Base-by-base conservation (phyloP, 2,329 filamentous ascomycete genomes). In the Coniochaeta prunicola region DNA sequence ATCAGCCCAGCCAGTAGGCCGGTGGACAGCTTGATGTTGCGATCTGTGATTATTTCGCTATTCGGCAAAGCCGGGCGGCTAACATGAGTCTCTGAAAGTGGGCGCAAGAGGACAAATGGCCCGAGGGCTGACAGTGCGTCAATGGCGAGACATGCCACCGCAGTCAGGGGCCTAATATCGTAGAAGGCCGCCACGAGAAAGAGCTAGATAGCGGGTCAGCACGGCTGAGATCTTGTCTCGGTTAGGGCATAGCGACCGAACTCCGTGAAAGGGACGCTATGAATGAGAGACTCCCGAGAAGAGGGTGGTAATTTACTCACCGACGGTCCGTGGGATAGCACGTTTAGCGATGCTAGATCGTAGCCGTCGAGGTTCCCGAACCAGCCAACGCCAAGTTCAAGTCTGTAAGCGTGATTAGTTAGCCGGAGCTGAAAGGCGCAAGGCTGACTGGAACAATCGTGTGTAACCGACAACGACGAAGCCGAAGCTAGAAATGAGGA, bases 141-240 rank as follows among this genome's bases (percentile, higher is more conserved):
- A 66, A 93, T 88, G 34, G 75, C 71, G 56, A 91, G 80, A 36
- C 84, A 84, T 40, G 82, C 76, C 31, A 85, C 67, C 21, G 87
- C 80, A 0, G 88, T 87, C 57, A 77, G 72, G 28, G 82, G 76
- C 28, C 82, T 81, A 64, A 96, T 80, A 36, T 79, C 74, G 80
- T 96, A 96, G 77, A 96, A 96, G 57, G 85, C 85, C 31, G 80
- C 79, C 30, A 96, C 79, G 48, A 97, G 85, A 69, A 89, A 90
- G 62, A 89, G 84, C 84, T 87, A 64, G 36, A 42, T 12, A 57
- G 60, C 57, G 58, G 28, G 63, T 65, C 54, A 64, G 60, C 53
- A 36, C 34, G 55, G 58, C 62, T 66, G 59, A 56, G 59, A 60
- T 57, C 28, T 40, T 26, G 12, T 24, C 2, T 30, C 45, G 42